Evolutionary conservation across 768 basidiomycete genomes (phyloP), one percentile per base, ranked within the genome.

Genomic region (Leccinum disarticulatum): DNA sequence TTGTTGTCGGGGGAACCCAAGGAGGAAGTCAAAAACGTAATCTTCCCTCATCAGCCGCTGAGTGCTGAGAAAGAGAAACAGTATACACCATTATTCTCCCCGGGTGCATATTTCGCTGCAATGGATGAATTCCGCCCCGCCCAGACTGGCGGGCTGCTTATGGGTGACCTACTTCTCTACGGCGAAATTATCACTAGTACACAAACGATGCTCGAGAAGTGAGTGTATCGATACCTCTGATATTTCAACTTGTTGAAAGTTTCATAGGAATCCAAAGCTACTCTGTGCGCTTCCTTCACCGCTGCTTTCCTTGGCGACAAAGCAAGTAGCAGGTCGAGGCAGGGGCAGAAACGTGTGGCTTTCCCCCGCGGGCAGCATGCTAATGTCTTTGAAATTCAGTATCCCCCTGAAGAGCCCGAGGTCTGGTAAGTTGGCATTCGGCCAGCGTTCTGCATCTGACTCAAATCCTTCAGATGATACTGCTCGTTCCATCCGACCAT

Each of bases 161-260:
- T 90, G 4, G 95, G 95, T 0, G 93, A 95, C 60, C 81, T 84
- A 38, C 69, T 98, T 30, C 64, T 95, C 9, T 98, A 98, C 63
- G 88, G 90, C 33, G 93, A 97, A 72, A 86, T 86, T 0, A 90
- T 99, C 11, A 93, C 93, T 2, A 95, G 92, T 64, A 98, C 96
- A 0, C 97, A 98, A 71, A 95, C 93, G 2, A 85, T 98, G 83
- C 79, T 98, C 5, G 93, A 97, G 69, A 91, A 87, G 96, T 95
- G 63, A 74, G 88, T 74, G 1, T 36, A n/a, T n/a, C 27, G 3
- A 4, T 13, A 17, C 25, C 35, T 43, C 25, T 10, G 14, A 25
- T 46, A 36, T 51, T 9, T 28, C 11, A 1, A 11, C 48, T 63
- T 27, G 64, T 22, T 36, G n/a, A 50, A n/a, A 4, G 8, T 28